phyloP scores from a whole-genome alignment of 1,284 basidiomycete species.

The Trichosporon sp. region DNA sequence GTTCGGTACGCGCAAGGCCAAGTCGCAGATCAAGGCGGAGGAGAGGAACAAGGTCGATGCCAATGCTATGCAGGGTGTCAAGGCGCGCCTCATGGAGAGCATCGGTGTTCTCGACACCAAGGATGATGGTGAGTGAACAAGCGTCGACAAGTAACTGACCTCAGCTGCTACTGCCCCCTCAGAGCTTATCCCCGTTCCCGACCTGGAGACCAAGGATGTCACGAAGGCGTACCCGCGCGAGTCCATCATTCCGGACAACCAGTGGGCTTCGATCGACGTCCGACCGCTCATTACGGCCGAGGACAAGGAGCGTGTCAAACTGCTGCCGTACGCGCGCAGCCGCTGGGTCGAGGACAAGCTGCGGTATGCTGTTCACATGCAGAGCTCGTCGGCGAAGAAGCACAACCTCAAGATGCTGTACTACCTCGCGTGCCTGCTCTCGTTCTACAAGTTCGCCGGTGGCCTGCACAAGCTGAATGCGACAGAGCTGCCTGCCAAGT shows the following conservation, averaged over 20 bases:
- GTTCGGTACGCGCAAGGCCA: conserved; percentile 91
- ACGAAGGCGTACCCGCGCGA: conserved; percentile 75
- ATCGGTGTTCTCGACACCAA: conserved; percentile 68
- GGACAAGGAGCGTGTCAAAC: conserved; percentile 61
- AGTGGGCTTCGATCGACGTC: conserved; percentile 58
- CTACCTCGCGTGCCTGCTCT: conserved; percentile 76
- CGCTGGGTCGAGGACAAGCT: conserved; percentile 63
- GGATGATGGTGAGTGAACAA: conserved; percentile 26
- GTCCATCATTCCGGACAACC: conserved; percentile 72
- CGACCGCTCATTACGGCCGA: conserved; percentile 63
- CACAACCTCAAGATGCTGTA: conserved; percentile 58
- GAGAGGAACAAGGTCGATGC: conserved; percentile 84
- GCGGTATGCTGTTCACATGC: conserved; percentile 34
- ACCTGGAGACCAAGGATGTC: conserved; percentile 66
- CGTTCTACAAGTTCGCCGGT: conserved; percentile 63
- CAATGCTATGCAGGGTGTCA: conserved; percentile 76
- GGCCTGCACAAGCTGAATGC: conserved; percentile 33
- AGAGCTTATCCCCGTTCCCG: conserved; percentile 70
- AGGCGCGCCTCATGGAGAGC: conserved; percentile 73
- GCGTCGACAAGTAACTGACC: neutral
- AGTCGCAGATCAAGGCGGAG: conserved; percentile 75
- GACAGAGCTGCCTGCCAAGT: conserved; percentile 60
- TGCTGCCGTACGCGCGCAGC: conserved; percentile 68
- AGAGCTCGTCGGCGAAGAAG: conserved; percentile 16
- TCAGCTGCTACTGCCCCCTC: conserved; percentile 36